These are phyloP conservation scores for Pythium brachiatum DNA, from an alignment of 352 stramenopile species.

Conservation along the genomic window DNA sequence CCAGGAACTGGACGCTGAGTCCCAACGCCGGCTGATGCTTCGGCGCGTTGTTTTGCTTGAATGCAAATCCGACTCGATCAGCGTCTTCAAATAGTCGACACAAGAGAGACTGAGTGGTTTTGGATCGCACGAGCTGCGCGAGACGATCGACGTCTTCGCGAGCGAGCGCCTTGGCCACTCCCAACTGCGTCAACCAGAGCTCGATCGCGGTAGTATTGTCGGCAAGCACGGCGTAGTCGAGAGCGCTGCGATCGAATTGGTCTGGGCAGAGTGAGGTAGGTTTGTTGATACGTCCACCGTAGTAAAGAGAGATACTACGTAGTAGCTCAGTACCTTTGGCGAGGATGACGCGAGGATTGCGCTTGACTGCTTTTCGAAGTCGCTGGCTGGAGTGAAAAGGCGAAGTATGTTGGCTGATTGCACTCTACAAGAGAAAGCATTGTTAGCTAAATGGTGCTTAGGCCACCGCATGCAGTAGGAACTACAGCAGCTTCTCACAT, in stretches of 20 bases:
- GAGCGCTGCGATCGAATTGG: constrained; percentile 35
- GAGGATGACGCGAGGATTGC: neutral
- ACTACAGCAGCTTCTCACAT: too few species aligned
- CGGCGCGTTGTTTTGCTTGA: neutral
- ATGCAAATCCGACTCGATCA: constrained; percentile 20
- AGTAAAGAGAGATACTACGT: neutral
- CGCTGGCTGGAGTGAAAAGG: neutral
- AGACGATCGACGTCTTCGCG: constrained; percentile 35
- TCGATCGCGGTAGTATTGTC: constrained; percentile 39
- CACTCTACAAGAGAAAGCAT: constrained; percentile 1
- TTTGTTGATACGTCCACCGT: neutral
- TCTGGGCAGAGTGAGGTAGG: constrained; percentile 22
- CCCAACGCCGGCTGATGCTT: constrained; percentile 15
- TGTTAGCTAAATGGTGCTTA: neutral
- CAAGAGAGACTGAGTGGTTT: constrained; percentile 30
- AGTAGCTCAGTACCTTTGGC: constrained; percentile 5
- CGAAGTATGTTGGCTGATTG: neutral
- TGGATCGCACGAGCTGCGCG: constrained; percentile 25
- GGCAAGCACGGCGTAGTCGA: constrained; percentile 46
- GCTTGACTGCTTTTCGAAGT: neutral
- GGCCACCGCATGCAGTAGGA: too few species aligned
- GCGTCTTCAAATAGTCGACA: constrained; percentile 37
- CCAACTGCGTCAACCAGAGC: constrained; percentile 32
- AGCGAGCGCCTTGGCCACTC: constrained; percentile 19
- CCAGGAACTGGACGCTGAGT: constrained; percentile 36